Evolutionary conservation across 306 rosid genomes (phyloP), one percentile per base, ranked within the genome.

Genomic region (Cicer chorassanicum): DNA sequence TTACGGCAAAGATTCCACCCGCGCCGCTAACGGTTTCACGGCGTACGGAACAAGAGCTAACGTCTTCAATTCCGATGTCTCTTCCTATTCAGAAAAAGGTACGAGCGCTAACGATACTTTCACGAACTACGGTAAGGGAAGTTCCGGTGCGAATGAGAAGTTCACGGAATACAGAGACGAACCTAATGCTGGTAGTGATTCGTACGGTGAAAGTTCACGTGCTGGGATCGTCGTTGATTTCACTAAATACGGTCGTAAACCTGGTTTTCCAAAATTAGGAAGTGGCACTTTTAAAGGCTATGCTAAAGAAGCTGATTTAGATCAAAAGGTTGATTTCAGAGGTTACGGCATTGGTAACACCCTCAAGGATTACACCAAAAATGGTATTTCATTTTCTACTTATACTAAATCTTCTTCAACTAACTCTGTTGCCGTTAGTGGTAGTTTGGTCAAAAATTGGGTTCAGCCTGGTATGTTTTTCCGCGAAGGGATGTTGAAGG

Each of bases 401-500:
- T 88, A 88, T 80, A 79, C 74, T 42, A 79, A 84, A 12, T 75
- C 45, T 11, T 80, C 85, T 60, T 5, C 71, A 2, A 74, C 80
- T 3, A 53, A 46, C 7, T 18, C 69, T 4, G 12, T 19, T 0
- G 2, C 4, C 13, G 6, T 4, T 15, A 86, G 82, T 66, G 89
- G 81, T 63, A 83, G 68, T 70, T 50, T 83, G 76, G 87, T 57
- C 6, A 89, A 88, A 46, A 85, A 44, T 5, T 85, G 87, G 90
- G 91, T 88, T 1, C 88, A 89, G 61, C 89, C 93, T 8, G 97
- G 96, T 12, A 92, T 86, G 42, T 92, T 92, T 87, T 92, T 92
- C 42, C 80, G 96, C 4, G 91, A 92, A 64, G 78, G 82, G 41
- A 85, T 80, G 91, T 21, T 92, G 57, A 89, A 61, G 74, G 53